Base-by-base conservation (phyloP, 2,329 filamentous ascomycete genomes). In the Hypomyces perniciosus region DNA sequence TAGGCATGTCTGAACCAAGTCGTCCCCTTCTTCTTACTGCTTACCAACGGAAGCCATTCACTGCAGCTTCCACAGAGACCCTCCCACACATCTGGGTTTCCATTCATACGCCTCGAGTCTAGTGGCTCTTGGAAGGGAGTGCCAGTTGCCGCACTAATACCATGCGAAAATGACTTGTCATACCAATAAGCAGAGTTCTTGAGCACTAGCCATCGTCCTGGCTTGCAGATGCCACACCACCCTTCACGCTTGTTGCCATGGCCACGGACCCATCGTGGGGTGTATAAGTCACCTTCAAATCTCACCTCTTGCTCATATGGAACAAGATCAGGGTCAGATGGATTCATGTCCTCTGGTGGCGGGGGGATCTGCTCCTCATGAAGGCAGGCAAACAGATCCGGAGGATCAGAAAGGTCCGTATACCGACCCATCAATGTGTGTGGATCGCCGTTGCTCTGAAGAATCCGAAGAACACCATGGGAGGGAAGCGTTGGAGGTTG, bases 101-200 rank as follows among this genome's bases (percentile, higher is more conserved):
- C 85, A 63, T 90, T 86, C 73, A 88, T 89, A 45, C 88, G 78
- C 52, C 87, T 76, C 26, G 83, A 88, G 61, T 89, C 80, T 54
- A 86, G 81, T 3, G 89, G 89, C 58, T 86, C 83, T 64, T 88
- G 83, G 70, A 93, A 92, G 4, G 85, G 81, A 56, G 79, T 84
- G 27, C 89, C 88, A 0, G 88, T 92, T 4, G 86, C 85, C 29
- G 87, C 88, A 63, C 86, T 90, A 65, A 95, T 89, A 45, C 89
- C 89, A 63, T 95, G 90, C 2, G 86, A 89, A 66, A 93, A 95
- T 51, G 85, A 88, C 74, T 93, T 92, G 72, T 95, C 89, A 68
- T 95, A 95, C 89, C 90, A 95, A 67, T 89, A 95, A 6, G 89
- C 89, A 50, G 86, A 91, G 70, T 95, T 93, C 73, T 93, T 95